These are phyloP conservation scores for Wickerhamomyces sydowiorum DNA, from an alignment of 805 yeast species.

Conservation along the genomic window DNA sequence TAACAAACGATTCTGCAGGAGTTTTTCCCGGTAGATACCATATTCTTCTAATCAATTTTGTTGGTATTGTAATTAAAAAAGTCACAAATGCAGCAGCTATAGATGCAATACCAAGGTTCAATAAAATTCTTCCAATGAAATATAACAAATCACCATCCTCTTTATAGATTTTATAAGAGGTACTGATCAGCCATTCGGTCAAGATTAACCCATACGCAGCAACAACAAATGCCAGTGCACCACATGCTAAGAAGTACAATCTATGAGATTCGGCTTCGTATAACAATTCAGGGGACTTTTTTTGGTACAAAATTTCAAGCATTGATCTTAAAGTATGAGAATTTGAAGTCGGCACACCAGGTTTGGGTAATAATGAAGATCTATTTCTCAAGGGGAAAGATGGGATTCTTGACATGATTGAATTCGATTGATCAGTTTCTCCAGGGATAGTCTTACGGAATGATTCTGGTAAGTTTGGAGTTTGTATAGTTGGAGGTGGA, in stretches of 20 bases:
- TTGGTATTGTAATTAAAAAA: slow-evolving; percentile 50
- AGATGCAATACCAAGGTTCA: slow-evolving; percentile 35
- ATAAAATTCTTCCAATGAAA: slow-evolving; percentile 29
- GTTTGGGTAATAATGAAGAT: slow-evolving; percentile 66
- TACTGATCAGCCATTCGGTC: slow-evolving; percentile 48
- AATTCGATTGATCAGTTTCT: slow-evolving; percentile 29
- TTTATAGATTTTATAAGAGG: slow-evolving; percentile 44
- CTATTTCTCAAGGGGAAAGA: slow-evolving; percentile 61
- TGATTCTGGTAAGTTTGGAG: slow-evolving; percentile 12
- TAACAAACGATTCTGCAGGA: slow-evolving; percentile 39
- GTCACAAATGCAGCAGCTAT: slow-evolving; percentile 25
- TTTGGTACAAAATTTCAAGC: slow-evolving; percentile 46
- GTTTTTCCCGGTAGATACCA: slow-evolving; percentile 59
- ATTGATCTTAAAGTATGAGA: slow-evolving; percentile 53
- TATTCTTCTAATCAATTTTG: slow-evolving; percentile 67
- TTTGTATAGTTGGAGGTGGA: background rate
- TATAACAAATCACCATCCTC: slow-evolving; percentile 40
- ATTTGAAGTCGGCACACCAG: slow-evolving; percentile 73
- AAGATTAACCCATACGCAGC: slow-evolving; percentile 63
- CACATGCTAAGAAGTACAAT: slow-evolving; percentile 63
- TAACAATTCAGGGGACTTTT: slow-evolving; percentile 62
- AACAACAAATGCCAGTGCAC: slow-evolving; percentile 63
- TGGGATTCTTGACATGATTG: slow-evolving; percentile 55
- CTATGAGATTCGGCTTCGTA: slow-evolving; percentile 84
- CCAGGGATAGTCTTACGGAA: slow-evolving; percentile 21